Evolutionary conservation across 2,329 filamentous ascomycete genomes (phyloP).

Genomic region (Ophiosphaerella narmari): DNA sequence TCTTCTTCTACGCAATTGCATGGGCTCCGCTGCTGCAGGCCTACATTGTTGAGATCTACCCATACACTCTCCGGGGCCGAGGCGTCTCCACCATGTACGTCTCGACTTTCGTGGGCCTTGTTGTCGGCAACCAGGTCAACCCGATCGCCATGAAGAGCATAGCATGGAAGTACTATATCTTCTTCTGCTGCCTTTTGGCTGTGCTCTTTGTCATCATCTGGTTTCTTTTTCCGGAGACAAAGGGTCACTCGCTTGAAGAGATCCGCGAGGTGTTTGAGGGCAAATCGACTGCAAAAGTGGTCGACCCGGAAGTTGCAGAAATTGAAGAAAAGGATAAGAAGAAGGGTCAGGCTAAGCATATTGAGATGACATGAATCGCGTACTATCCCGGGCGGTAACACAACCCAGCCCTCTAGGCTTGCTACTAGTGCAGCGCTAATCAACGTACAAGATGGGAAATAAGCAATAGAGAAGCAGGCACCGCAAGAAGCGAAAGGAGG

Average conservation of each 20-base stretch:
- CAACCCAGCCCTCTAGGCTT: too few species aligned
- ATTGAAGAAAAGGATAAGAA: too few species aligned
- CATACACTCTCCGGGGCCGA: conserved; percentile 27
- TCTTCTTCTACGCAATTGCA: conserved; percentile 30
- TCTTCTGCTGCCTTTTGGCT: conserved; percentile 44
- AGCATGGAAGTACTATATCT: conserved; percentile 56
- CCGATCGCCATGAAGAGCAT: conserved; percentile 61
- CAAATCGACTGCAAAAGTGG: not conserved
- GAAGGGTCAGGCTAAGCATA: too few species aligned
- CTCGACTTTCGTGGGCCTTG: not conserved
- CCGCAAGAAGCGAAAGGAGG: too few species aligned
- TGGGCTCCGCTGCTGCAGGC: conserved; percentile 34
- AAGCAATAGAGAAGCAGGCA: too few species aligned
- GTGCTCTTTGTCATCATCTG: conserved; percentile 4
- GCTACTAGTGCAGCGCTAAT: too few species aligned
- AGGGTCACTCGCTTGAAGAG: conserved; percentile 15
- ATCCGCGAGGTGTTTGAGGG: conserved; percentile 12
- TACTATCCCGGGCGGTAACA: too few species aligned
- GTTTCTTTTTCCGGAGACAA: conserved; percentile 16
- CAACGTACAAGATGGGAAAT: too few species aligned
- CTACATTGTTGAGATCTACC: conserved; percentile 41
- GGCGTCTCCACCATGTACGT: conserved; percentile 4
- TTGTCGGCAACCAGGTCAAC: conserved; percentile 52
- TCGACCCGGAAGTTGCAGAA: too few species aligned
- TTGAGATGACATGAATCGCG: too few species aligned